phyloP scores from a whole-genome alignment of 2,329 filamentous ascomycete genomes.

The Xenoacremonium recifei region DNA sequence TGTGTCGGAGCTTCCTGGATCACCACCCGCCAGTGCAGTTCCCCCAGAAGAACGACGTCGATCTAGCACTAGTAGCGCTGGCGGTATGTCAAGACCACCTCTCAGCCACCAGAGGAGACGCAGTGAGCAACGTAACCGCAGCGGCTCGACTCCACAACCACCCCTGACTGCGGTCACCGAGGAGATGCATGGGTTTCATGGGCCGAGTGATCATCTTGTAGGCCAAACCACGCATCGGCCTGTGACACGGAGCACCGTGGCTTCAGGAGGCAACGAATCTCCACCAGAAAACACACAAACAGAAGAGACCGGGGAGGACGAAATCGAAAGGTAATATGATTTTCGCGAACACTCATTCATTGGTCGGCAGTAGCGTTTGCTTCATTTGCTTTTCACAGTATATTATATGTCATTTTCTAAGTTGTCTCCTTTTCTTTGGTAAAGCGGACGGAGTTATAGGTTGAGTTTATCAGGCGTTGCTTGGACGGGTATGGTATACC shows the following conservation, averaged over 20 bases:
- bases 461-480: not conserved
- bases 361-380: too few relatives aligned
- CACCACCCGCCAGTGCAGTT: slow-evolving; percentile 19
- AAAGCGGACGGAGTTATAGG: not conserved
- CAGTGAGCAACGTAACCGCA: slow-evolving; percentile 25
- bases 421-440: not conserved
- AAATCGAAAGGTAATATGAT: not conserved
- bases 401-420: too few relatives aligned
- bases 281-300: slow-evolving; percentile 6
- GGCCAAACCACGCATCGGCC: slow-evolving; percentile 39
- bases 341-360: too few relatives aligned
- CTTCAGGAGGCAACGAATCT: slow-evolving; percentile 1
- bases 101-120: slow-evolving; percentile 25
- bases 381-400: too few relatives aligned
- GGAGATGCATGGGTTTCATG: slow-evolving; percentile 49
- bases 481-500: too few relatives aligned
- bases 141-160: slow-evolving; percentile 20
- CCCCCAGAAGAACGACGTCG: slow-evolving; percentile 24
- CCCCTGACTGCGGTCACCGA: slow-evolving; percentile 37
- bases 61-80: slow-evolving; percentile 22
- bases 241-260: slow-evolving; percentile 11
- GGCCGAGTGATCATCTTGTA: slow-evolving; percentile 35
- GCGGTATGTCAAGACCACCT: slow-evolving; percentile 19
- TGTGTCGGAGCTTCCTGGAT: slow-evolving; percentile 36
- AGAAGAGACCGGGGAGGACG: not conserved